phyloP scores from a whole-genome alignment of 345 rosid genomes.

The Linum tenue region DNA sequence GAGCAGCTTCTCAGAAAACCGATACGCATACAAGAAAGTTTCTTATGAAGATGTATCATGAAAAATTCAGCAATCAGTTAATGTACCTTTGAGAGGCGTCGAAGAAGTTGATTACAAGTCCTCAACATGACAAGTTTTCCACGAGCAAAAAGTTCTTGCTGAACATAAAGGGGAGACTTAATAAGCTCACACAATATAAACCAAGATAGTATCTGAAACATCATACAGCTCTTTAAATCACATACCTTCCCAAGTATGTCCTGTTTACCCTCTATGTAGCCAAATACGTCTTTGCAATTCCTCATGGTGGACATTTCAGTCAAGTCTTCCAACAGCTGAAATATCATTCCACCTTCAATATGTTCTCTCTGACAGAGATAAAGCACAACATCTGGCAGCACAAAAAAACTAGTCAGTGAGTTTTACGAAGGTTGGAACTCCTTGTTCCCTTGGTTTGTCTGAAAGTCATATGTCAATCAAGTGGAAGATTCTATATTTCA shows the following conservation, averaged over 20 bases:
- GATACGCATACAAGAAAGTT: background rate
- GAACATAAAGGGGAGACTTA: constrained; percentile 12
- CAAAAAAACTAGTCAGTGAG: background rate
- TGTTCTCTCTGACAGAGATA: constrained; percentile 96
- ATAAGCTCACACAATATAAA: constrained; percentile 1
- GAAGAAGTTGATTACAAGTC: constrained; percentile 98
- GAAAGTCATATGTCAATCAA: background rate
- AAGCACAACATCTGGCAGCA: constrained; percentile 62
- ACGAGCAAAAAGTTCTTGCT: constrained; percentile 99
- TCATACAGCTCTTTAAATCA: constrained; percentile 4
- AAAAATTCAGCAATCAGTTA: background rate
- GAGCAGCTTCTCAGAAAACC: background rate
- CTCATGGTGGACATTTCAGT: constrained; percentile 97
- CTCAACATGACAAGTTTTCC: constrained; percentile 99
- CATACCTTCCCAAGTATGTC: constrained; percentile 85
- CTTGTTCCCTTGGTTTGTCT: background rate
- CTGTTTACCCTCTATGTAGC: constrained; percentile 89
- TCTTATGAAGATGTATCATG: background rate
- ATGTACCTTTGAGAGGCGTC: constrained; percentile 86
- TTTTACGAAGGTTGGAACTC: background rate
- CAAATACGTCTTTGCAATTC: constrained; percentile 86
- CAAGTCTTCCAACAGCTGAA: constrained; percentile 91
- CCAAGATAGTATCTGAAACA: background rate
- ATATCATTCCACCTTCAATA: constrained; percentile 98
- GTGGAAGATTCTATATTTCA: background rate